Base-by-base conservation (phyloP, 305 asterid species). In the Solanum aculeatissimum region DNA sequence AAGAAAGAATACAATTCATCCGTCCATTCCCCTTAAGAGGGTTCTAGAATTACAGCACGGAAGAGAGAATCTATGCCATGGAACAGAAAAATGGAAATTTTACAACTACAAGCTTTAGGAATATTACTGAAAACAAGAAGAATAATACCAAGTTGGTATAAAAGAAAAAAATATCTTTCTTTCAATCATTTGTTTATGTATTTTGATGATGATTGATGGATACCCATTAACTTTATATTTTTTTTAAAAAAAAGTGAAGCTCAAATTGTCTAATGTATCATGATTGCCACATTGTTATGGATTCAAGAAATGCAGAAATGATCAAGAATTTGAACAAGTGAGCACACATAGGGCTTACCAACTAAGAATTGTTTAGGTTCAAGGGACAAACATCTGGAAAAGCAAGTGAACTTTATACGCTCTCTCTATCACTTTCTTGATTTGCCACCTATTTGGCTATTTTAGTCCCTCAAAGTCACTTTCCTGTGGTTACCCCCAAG, bases 121-220 rank as follows among this genome's bases (percentile, higher is more conserved):
- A 93, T 93, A 92, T 90, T 89, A 83, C 92, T 88, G 90, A 90
- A 91, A 91, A 92, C 92, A 85, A 89, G 84, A 49, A 81, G 93
- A 91, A 95, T 89, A 90, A 90, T 85, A 82, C 92, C 91, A 85
- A 88, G 86, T 85, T 87, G 85, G 90, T 87, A 43, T 81, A 85
- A 85, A 84, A 86, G 70, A 43, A 88, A 49, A 86, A 91, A 89
- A 69, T 83, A 90, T 90, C 92, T 87, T 80, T 83, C 45, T 77
- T 80, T 85, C 92, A 89, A 92, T 94, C 95, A 92, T 90, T 91
- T 92, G 93, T 93, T 92, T 90, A 92, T 95, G 94, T 84, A 86
- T 90, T 89, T 90, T 86, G 91, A 86, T 89, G 92, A 91, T 89
- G 92, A 90, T 90, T 91, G 95, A 90, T 88, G 91, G 94, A 92